phyloP scores from a whole-genome alignment of 768 basidiomycete genomes.

The Megacollybia marginata region DNA sequence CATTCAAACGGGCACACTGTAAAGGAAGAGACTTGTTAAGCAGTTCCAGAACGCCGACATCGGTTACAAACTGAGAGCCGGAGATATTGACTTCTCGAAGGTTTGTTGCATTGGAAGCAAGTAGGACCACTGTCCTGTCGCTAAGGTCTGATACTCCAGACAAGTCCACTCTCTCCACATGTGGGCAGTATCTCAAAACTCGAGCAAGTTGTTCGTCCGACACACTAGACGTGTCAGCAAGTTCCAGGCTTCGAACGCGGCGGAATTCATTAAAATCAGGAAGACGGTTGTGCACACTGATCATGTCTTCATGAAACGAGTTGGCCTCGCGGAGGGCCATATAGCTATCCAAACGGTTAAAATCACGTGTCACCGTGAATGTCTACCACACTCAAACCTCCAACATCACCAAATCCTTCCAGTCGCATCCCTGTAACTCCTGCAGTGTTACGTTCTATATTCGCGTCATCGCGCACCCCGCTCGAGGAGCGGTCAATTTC shows the following conservation, averaged over 20 bases:
- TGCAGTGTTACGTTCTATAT: conserved; percentile 74
- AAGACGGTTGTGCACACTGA: conserved; percentile 39
- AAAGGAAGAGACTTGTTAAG: conserved; percentile 61
- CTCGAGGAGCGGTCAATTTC: conserved; percentile 81
- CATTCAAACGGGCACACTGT: conserved; percentile 68
- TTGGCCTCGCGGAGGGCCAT: conserved; percentile 6
- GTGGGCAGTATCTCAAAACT: conserved; percentile 52
- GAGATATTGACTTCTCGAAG: conserved; percentile 73
- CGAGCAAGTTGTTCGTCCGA: conserved; percentile 53
- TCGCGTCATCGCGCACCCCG: conserved; percentile 76
- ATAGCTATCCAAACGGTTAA: conserved; percentile 7
- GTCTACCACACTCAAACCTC: conserved; percentile 23
- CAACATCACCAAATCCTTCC: conserved; percentile 33
- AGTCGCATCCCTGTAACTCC: conserved; percentile 80
- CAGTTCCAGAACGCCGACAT: conserved; percentile 69
- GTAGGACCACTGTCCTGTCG: conserved; percentile 58
- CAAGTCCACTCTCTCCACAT: conserved; percentile 63
- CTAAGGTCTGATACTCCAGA: conserved; percentile 59
- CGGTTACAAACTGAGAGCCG: conserved; percentile 69
- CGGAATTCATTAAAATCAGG: conserved; percentile 51
- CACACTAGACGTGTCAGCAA: conserved; percentile 37
- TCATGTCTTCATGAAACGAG: conserved; percentile 49
- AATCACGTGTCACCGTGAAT: background rate
- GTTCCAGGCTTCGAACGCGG: conserved; percentile 51
- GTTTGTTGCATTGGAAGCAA: conserved; percentile 56